Conservation (phyloP, 495 filamentous ascomycete species). For the Pseudoneurospora amorphoporcata region DNA sequence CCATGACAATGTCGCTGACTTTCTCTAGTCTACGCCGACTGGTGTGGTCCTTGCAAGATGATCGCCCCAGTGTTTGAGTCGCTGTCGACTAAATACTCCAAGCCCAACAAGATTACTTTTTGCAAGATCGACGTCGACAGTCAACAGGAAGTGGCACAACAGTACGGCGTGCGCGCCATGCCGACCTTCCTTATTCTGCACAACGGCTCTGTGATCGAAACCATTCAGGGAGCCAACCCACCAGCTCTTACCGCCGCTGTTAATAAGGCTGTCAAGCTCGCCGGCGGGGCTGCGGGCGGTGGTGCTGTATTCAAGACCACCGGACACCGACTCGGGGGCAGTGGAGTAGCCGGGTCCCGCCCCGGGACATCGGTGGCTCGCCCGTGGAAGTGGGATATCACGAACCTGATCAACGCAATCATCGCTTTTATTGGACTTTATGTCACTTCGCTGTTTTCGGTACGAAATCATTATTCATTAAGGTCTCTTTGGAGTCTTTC, state of each 20-base stretch:
- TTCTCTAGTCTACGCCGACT: slow-evolving; percentile 49
- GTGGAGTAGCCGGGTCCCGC: slow-evolving; percentile 11
- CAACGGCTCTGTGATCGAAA: slow-evolving; percentile 56
- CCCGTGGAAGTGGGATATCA: slow-evolving; percentile 30
- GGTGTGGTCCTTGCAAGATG: slow-evolving; percentile 63
- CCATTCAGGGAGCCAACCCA: slow-evolving; percentile 70
- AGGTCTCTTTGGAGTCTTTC: not conserved
- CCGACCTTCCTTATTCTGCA: slow-evolving; percentile 89
- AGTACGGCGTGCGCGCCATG: slow-evolving; percentile 51
- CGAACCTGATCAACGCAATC: slow-evolving; percentile 35
- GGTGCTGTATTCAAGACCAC: slow-evolving; percentile 35
- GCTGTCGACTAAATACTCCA: slow-evolving; percentile 44
- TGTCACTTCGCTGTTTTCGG: slow-evolving; percentile 45
- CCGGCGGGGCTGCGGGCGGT: slow-evolving; percentile 30
- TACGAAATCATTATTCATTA: slow-evolving; percentile 14
- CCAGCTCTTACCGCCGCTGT: slow-evolving; percentile 63
- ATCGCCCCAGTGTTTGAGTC: slow-evolving; percentile 56
- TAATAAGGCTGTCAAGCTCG: slow-evolving; percentile 57
- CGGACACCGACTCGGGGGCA: slow-evolving; percentile 26
- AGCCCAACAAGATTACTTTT: slow-evolving; percentile 46
- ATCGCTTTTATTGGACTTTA: slow-evolving; percentile 52
- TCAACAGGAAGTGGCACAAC: slow-evolving; percentile 42
- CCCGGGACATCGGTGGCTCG: slow-evolving; percentile 16
- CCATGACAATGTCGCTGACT: slow-evolving; percentile 10
- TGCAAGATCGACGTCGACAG: slow-evolving; percentile 53